Evolutionary conservation across 176 grass and related monocot genomes (phyloP).

Genomic region (Urochloa ruziziensis): DNA sequence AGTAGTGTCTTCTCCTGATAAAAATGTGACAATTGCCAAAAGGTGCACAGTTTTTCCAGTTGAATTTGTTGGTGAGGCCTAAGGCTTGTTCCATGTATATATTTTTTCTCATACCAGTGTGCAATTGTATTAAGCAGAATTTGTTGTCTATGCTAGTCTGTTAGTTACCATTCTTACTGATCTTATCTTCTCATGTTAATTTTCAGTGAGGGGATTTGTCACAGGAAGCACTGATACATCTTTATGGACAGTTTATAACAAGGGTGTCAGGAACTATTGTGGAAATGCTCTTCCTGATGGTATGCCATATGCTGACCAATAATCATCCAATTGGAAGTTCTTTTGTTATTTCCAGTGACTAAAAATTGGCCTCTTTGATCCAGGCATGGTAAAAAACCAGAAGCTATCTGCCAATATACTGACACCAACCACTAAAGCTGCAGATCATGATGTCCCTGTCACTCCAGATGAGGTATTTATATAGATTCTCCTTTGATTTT

Average conservation of each 20-base stretch:
- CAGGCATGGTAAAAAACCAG: slow-evolving; percentile 94
- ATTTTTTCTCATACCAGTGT: slow-evolving; percentile 20
- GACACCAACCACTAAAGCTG: slow-evolving; percentile 92
- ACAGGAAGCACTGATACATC: slow-evolving; percentile 98
- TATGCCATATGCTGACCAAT: slow-evolving; percentile 33
- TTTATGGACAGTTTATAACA: slow-evolving; percentile 87
- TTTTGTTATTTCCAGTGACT: not conserved
- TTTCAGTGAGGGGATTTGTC: slow-evolving; percentile 85
- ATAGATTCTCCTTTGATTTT: slow-evolving; percentile 6
- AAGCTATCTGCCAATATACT: slow-evolving; percentile 77
- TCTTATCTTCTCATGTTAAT: slow-evolving; percentile 4
- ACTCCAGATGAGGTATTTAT: slow-evolving; percentile 65
- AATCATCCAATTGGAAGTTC: not conserved
- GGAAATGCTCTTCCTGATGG: slow-evolving; percentile 84
- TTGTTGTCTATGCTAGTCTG: not conserved
- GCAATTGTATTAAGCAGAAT: not conserved
- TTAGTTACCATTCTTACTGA: not conserved
- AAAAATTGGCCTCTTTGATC: not conserved
- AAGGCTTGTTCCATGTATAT: slow-evolving; percentile 20
- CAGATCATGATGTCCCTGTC: slow-evolving; percentile 83
- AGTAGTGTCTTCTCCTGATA: slow-evolving; percentile 84
- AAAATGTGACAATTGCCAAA: slow-evolving; percentile 92
- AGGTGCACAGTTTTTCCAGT: slow-evolving; percentile 94
- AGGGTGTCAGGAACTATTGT: slow-evolving; percentile 87
- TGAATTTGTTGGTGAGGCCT: slow-evolving; percentile 96